Conservation (phyloP, 2,329 filamentous ascomycete genomes). For the Aureobasidium lini region DNA sequence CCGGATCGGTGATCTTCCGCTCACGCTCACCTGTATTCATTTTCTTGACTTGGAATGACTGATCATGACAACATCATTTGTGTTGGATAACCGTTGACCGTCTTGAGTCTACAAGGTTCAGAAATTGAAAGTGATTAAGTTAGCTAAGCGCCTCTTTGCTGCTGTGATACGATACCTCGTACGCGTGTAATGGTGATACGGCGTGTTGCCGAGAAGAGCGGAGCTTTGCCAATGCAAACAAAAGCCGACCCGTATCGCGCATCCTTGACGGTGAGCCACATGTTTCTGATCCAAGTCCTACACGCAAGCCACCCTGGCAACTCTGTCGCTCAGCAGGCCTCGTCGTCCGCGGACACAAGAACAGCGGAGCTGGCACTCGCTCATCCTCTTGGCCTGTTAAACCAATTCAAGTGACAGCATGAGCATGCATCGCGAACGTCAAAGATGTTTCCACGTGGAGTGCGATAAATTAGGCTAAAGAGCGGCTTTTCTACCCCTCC, state of each 20-base stretch:
- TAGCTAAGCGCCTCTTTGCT: not conserved
- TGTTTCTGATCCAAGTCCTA: not conserved
- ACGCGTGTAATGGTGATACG: not conserved
- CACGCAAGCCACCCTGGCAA: not conserved
- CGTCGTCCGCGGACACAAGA: not conserved
- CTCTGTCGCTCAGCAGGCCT: not conserved
- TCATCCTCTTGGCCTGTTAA: not conserved
- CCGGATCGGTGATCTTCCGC: not conserved
- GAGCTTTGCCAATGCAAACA: not conserved
- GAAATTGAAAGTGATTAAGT: not conserved
- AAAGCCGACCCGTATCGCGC: not conserved
- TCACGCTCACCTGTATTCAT: not conserved
- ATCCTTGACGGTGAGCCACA: not conserved
- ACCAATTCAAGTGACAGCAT: not conserved
- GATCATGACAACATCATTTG: not conserved
- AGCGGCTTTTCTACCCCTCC: slow-evolving; percentile 1
- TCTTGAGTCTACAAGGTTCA: not conserved
- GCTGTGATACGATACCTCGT: not conserved
- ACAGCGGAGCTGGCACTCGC: not conserved
- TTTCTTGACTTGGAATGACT: not conserved
- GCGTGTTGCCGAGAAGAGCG: not conserved
- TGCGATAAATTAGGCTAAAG: slow-evolving; percentile 5
- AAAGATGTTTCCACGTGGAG: not conserved
- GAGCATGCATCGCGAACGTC: not conserved
- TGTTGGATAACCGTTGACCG: not conserved